phyloP scores from a whole-genome alignment of 176 grass and related monocot genomes.

The Aegilops tauschii region DNA sequence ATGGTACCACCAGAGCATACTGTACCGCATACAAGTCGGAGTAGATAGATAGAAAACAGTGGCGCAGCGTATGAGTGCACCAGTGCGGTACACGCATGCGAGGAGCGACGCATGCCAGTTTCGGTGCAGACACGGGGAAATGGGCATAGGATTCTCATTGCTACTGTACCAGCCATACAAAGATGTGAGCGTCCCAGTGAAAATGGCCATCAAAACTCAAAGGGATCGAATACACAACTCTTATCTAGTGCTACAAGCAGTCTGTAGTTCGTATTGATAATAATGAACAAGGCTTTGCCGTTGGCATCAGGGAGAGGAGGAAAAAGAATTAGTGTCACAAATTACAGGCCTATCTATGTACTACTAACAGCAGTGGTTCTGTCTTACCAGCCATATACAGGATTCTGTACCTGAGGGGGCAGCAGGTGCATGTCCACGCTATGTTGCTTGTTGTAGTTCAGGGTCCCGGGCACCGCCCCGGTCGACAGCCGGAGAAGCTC shows the following conservation, averaged over 20 bases:
- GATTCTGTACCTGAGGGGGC: slow-evolving; percentile 83
- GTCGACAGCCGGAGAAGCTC: slow-evolving; percentile 77
- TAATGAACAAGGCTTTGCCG: slow-evolving; percentile 32
- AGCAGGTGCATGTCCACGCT: slow-evolving; percentile 64
- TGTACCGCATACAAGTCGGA: neutral
- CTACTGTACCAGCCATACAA: neutral
- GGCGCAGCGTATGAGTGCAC: neutral
- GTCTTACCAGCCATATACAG: slow-evolving; percentile 86
- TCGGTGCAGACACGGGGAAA: slow-evolving; percentile 15
- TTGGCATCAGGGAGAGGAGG: neutral
- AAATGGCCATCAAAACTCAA: neutral
- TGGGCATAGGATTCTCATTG: slow-evolving; percentile 8
- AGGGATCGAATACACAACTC: neutral
- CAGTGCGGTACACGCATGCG: slow-evolving; percentile 36
- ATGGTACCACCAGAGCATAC: neutral
- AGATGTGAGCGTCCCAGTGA: neutral
- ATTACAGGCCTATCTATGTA: slow-evolving; percentile 24
- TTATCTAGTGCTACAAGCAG: slow-evolving; percentile 12
- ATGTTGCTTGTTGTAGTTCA: slow-evolving; percentile 67
- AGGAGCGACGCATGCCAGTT: neutral
- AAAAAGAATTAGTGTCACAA: slow-evolving; percentile 9
- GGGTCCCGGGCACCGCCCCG: slow-evolving; percentile 71
- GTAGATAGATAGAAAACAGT: slow-evolving; percentile 5
- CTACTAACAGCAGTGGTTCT: neutral
- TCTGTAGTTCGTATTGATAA: neutral